phyloP scores from a whole-genome alignment of 495 filamentous ascomycete species.

The Daldinia loculata region DNA sequence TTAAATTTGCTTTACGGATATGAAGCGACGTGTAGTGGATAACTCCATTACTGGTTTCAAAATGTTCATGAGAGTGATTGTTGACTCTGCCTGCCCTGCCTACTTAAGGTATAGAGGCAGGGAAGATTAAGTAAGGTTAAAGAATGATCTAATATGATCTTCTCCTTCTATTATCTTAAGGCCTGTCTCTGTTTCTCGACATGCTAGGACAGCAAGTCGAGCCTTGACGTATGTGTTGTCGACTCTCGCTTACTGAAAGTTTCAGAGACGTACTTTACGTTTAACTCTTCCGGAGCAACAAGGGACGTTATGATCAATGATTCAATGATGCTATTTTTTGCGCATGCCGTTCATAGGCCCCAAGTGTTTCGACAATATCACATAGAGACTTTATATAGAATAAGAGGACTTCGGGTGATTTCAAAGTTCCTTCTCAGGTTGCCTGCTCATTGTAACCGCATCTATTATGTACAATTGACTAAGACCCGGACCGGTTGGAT shows the following conservation, averaged over 20 bases:
- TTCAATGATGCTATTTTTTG: neutral
- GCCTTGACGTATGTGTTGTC: too few relatives aligned
- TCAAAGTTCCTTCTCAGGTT: slow-evolving; percentile 30
- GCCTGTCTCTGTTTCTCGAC: too few relatives aligned
- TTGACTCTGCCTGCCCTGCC: too few relatives aligned
- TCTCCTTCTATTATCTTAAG: too few relatives aligned
- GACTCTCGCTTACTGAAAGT: neutral
- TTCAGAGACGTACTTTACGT: neutral
- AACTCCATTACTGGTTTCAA: too few relatives aligned
- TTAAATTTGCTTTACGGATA: too few relatives aligned
- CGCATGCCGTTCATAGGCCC: neutral
- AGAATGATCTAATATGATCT: too few relatives aligned
- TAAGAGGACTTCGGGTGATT: neutral
- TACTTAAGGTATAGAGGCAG: too few relatives aligned
- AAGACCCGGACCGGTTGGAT: slow-evolving; percentile 26
- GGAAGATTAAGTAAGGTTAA: too few relatives aligned
- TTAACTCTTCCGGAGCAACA: neutral
- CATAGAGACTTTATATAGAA: slow-evolving; percentile 1
- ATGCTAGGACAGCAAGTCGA: too few relatives aligned
- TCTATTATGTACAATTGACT: slow-evolving; percentile 48
- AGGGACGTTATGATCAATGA: neutral
- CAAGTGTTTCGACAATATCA: neutral
- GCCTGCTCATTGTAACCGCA: slow-evolving; percentile 38
- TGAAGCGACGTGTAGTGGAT: too few relatives aligned
- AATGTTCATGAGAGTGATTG: too few relatives aligned